Percentiles rank a stretch among this genome's conserved stretches.
Evolutionary conservation across 1,284 basidiomycete genomes (phyloP).

Genomic region (Hymenochaete sp.): DNA sequence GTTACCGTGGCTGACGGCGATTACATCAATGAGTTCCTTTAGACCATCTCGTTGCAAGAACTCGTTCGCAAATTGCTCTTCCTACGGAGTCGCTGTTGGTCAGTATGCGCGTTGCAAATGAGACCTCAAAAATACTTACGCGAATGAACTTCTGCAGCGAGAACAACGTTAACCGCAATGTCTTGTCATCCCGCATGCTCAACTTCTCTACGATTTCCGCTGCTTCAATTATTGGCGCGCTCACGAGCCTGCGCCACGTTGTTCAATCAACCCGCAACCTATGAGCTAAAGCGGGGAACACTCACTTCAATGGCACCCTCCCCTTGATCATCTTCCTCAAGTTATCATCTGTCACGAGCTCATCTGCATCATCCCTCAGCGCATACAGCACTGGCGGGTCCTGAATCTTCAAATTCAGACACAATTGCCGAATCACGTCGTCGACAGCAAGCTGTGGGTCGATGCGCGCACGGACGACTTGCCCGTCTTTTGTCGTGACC

Average conservation of each 20-base stretch:
- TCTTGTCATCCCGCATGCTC: conserved; percentile 49
- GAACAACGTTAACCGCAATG: conserved; percentile 62
- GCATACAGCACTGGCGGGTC: conserved; percentile 79
- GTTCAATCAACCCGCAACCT: neutral
- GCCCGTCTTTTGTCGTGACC: conserved; percentile 63
- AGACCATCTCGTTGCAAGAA: conserved; percentile 79
- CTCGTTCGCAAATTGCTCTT: conserved; percentile 81
- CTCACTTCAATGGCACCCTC: conserved; percentile 74
- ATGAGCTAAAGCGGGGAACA: conserved; percentile 18
- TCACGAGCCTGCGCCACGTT: conserved; percentile 73
- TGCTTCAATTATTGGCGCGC: conserved; percentile 75
- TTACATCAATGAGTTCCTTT: conserved; percentile 64
- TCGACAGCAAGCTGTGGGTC: conserved; percentile 72
- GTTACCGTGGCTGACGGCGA: conserved; percentile 69
- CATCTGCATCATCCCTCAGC: conserved; percentile 79
- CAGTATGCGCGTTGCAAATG: neutral
- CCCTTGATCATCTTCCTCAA: conserved; percentile 73
- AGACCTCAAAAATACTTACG: conserved; percentile 32
- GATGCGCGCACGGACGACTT: conserved; percentile 69
- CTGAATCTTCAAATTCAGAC: conserved; percentile 73
- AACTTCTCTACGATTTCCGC: conserved; percentile 74
- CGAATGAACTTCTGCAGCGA: conserved; percentile 79
- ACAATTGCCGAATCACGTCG: conserved; percentile 72
- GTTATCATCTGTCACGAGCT: conserved; percentile 88
- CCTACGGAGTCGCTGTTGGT: conserved; percentile 35